Base-by-base conservation (phyloP, 139 green algal genomes). In the Monoraphidium neglectum region DNA sequence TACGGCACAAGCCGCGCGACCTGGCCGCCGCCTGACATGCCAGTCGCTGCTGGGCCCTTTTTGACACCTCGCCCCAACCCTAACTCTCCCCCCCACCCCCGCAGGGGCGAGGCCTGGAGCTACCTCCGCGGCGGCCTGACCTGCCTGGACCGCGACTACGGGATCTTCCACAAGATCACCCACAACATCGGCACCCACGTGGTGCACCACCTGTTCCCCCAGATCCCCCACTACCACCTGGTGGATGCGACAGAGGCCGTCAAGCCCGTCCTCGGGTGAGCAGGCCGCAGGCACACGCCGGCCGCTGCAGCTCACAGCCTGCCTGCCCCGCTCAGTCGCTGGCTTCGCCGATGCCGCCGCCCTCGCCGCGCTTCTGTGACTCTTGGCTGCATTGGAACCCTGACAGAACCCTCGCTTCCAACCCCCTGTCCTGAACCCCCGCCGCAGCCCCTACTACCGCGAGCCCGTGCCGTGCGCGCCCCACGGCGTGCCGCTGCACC, bases 161-260 rank as follows among this genome's bases (percentile, higher is more conserved):
- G 95, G 75, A 95, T 98, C 82, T 96, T 97, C 89, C 98, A 98
- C 84, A 97, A 97, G 81, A 95, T 98, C 73, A 94, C 98, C 82
- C 95, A 98, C 74, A 89, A 98, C 82, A 98, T 98, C 46, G 95
- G 93, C 61, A 98, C 92, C 24, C 94, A 98, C 83, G 94, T 98
- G 12, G 84, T 98, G 70, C 94, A 98, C 76, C 95, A 98, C 82
- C 85, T 98, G 26, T 98, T 98, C 84, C 90, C 94, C 63, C 43
- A 51, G 87, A 98, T 98, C 43, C 94, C 94, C 26, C 94, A 98
- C 87, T 98, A 98, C 92, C 85, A 98, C 88, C 82, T 98, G 77
- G 74, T 79, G 65, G 87, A 93, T 49, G 94, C 94, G 15, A 98
- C 94, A 24, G 89, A 97, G 82, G 91, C 90, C 1, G 88, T 92